Base-by-base conservation (phyloP, 768 basidiomycete genomes). In the Mycena kentingensis region DNA sequence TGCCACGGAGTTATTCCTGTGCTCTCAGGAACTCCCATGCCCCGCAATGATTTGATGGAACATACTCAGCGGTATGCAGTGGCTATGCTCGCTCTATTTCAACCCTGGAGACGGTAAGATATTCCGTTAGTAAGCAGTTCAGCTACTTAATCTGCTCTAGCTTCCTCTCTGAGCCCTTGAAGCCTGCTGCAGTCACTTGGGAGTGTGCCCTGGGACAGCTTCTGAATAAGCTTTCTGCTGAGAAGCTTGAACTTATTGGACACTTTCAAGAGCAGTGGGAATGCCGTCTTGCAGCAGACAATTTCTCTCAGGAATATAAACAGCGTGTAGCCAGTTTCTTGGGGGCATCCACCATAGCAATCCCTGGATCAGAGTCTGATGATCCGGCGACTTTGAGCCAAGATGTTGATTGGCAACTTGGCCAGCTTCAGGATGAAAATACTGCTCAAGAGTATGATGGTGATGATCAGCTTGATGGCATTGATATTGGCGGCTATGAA, bases 181-280 rank as follows among this genome's bases (percentile, higher is more conserved):
- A 53, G n/a, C 18, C 45, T 1, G 19, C 38, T 13, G 26, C 10
- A 16, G 29, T 28, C 16, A 22, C 41, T 13, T 60, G 46, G 50
- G 18, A 19, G 2, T n/a, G 36, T 5, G 46, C 58, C 1, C 21
- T 58, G 2, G 4, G 27, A 12, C n/a, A 43, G 16, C 37, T 53
- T 6, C 39, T 53, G 4, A 2, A 10, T 3, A 16, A 8, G 0
- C 18, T 46, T 1, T 22, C 46, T 5, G 18, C 26, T 18, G 38
- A 26, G 7, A 48, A 44, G 26, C 3, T 45, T 13, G 21, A 32
- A 8, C 27, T 60, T 7, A 52, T 60, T 1, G 50, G 45, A n/a
- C 50, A 49, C 19, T 26, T 60, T 26, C 54, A 60, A 25, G 54
- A 55, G 27, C 42, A 52, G 24, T 60, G 54, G 50, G 54, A 60